These are phyloP conservation scores for Fusarium lyarnte DNA, from an alignment of 2,329 filamentous ascomycete genomes.

Conservation along the genomic window DNA sequence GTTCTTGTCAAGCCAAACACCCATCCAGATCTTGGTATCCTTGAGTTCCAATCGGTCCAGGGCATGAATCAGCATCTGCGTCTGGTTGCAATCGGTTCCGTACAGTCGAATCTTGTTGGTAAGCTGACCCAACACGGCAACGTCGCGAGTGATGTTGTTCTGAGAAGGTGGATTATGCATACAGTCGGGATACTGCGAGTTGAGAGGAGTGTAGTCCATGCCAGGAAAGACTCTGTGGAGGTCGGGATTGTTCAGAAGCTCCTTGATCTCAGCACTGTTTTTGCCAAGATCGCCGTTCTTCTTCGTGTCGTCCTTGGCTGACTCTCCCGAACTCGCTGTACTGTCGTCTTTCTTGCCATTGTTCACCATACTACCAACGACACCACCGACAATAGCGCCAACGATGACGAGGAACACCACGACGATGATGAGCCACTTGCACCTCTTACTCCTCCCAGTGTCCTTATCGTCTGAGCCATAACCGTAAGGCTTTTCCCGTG, in stretches of 20 bases:
- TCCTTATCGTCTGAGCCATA: constrained; percentile 70
- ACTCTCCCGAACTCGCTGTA: constrained; percentile 49
- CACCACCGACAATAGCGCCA: constrained; percentile 77
- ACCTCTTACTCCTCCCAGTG: constrained; percentile 69
- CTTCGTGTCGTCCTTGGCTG: constrained; percentile 67
- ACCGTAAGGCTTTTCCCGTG: constrained; percentile 70
- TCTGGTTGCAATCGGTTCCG: constrained; percentile 97
- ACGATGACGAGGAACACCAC: constrained; percentile 72
- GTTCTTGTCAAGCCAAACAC: constrained; percentile 91
- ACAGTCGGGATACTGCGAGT: constrained; percentile 90
- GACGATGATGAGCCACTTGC: constrained; percentile 74
- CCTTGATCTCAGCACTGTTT: constrained; percentile 82
- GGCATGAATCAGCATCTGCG: constrained; percentile 88
- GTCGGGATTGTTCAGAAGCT: constrained; percentile 79
- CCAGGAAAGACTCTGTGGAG: constrained; percentile 95
- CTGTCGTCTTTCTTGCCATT: constrained; percentile 44
- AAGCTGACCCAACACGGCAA: constrained; percentile 89
- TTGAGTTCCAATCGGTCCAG: constrained; percentile 78
- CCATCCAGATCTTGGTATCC: constrained; percentile 88
- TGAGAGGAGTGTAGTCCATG: constrained; percentile 93
- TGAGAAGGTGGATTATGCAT: constrained; percentile 80
- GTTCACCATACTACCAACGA: constrained; percentile 76
- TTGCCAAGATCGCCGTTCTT: constrained; percentile 77
- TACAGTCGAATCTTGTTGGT: constrained; percentile 90
- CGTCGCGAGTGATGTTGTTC: constrained; percentile 92